Conservation (phyloP, 208 protist genomes). For the Leishmania martiniquensis region DNA sequence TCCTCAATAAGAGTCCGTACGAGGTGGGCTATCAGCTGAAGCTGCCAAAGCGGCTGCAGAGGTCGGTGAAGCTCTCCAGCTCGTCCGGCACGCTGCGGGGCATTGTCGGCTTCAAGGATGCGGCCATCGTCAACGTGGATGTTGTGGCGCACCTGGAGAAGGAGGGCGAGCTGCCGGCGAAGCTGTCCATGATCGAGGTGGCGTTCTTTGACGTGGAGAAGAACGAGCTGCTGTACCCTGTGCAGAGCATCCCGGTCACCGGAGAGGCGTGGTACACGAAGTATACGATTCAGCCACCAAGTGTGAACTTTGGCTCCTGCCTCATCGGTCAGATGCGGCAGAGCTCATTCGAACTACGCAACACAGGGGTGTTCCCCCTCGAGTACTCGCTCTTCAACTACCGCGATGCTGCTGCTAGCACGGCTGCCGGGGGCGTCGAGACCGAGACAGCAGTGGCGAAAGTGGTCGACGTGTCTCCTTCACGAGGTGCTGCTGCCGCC, state of each 20-base stretch:
- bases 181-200: slow-evolving; percentile 80
- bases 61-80: slow-evolving; percentile 61
- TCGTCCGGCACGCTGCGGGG: slow-evolving; percentile 76
- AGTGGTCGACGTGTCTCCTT: not conserved
- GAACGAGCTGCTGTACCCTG: slow-evolving; percentile 85
- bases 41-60: slow-evolving; percentile 74
- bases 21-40: slow-evolving; percentile 91
- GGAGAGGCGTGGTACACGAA: slow-evolving; percentile 92
- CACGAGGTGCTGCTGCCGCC: slow-evolving; percentile 7
- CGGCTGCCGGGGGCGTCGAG: not conserved
- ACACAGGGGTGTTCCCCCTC: slow-evolving; percentile 89
- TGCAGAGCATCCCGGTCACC: slow-evolving; percentile 77
- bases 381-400: slow-evolving; percentile 83
- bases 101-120: slow-evolving; percentile 87
- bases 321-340: slow-evolving; percentile 82
- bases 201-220: slow-evolving; percentile 81
- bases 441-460: not conserved
- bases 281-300: slow-evolving; percentile 90
- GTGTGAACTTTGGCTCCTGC: slow-evolving; percentile 96
- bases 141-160: slow-evolving; percentile 73
- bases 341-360: slow-evolving; percentile 88
- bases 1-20: slow-evolving; percentile 96
- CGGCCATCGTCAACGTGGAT: slow-evolving; percentile 80
- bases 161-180: slow-evolving; percentile 80
- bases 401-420: slow-evolving; percentile 34